These are phyloP conservation scores for Musa schizocarpa DNA, from an alignment of 176 grass and related monocot species.

Conservation along the genomic window DNA sequence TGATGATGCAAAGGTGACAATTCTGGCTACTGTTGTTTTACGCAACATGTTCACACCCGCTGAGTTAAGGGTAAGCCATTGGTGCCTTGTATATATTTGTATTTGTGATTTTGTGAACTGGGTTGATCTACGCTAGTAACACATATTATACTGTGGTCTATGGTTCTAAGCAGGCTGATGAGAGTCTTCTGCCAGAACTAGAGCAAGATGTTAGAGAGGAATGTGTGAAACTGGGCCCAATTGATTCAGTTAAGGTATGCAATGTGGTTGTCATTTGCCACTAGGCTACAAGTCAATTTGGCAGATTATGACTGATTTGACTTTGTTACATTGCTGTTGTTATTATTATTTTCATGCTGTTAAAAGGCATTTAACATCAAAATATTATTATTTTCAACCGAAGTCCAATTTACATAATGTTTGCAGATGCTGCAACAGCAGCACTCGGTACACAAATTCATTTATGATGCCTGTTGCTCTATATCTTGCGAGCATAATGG, in stretches of 20 bases:
- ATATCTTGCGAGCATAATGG: no score
- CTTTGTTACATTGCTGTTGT: no score
- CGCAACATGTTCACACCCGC: constrained; percentile 74
- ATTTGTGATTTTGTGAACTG: neutral
- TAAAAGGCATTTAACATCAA: no score
- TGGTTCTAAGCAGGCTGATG: constrained; percentile 55
- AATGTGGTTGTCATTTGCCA: neutral
- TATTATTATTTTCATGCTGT: no score
- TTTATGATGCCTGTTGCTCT: no score
- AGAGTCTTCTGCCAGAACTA: constrained; percentile 72
- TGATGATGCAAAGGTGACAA: constrained; percentile 73
- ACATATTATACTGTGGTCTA: constrained; percentile 22
- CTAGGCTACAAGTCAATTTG: no score
- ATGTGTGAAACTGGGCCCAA: constrained; percentile 56
- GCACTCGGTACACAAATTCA: no score
- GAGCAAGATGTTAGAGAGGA: constrained; percentile 83
- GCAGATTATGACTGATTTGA: no score
- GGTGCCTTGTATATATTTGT: neutral
- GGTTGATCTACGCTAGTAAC: neutral
- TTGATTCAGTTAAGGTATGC: constrained; percentile 89
- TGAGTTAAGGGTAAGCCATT: constrained; percentile 62
- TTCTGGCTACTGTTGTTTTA: constrained; percentile 70
- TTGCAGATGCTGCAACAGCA: no score
- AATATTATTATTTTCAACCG: no score
- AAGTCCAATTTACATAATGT: no score